Conservation (phyloP, 2,329 filamentous ascomycete species). For the Claviceps paspali region DNA sequence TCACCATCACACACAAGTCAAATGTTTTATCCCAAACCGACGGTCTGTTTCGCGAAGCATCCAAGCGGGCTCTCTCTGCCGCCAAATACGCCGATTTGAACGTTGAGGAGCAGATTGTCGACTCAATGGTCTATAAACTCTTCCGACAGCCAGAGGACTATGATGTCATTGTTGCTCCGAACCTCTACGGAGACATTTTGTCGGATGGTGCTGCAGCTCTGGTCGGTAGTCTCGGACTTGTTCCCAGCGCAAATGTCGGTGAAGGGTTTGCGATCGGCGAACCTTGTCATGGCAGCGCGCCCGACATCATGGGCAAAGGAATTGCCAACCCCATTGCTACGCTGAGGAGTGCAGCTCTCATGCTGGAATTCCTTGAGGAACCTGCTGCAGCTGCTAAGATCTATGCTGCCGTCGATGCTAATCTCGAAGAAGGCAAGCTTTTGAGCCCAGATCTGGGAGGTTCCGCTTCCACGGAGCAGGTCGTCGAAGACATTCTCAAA, state of each 20-base stretch:
- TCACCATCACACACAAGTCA: slow-evolving; percentile 97
- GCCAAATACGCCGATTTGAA: slow-evolving; percentile 46
- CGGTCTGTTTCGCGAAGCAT: slow-evolving; percentile 77
- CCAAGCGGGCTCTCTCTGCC: slow-evolving; percentile 55
- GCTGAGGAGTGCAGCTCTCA: slow-evolving; percentile 74
- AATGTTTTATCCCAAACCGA: slow-evolving; percentile 96
- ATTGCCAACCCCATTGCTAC: slow-evolving; percentile 97
- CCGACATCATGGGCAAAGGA: slow-evolving; percentile 82
- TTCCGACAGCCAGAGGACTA: slow-evolving; percentile 92
- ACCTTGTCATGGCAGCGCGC: slow-evolving; percentile 91
- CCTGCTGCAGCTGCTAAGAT: slow-evolving; percentile 77
- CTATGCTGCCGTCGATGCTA: slow-evolving; percentile 81
- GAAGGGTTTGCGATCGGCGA: slow-evolving; percentile 92
- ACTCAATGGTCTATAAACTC: slow-evolving; percentile 99
- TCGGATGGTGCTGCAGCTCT: slow-evolving; percentile 91
- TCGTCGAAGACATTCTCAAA: slow-evolving; percentile 73
- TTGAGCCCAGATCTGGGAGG: slow-evolving; percentile 86
- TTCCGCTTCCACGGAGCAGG: slow-evolving; percentile 69
- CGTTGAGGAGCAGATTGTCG: slow-evolving; percentile 95
- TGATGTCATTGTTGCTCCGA: slow-evolving; percentile 95
- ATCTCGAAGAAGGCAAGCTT: slow-evolving; percentile 67
- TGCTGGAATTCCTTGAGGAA: slow-evolving; percentile 91
- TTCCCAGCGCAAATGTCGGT: slow-evolving; percentile 89
- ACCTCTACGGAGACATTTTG: slow-evolving; percentile 93
- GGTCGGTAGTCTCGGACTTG: slow-evolving; percentile 80